Percentiles rank a stretch among this genome's conserved stretches.
phyloP scores from a whole-genome alignment of 176 grass and related monocot species.

The Poa pratensis region DNA sequence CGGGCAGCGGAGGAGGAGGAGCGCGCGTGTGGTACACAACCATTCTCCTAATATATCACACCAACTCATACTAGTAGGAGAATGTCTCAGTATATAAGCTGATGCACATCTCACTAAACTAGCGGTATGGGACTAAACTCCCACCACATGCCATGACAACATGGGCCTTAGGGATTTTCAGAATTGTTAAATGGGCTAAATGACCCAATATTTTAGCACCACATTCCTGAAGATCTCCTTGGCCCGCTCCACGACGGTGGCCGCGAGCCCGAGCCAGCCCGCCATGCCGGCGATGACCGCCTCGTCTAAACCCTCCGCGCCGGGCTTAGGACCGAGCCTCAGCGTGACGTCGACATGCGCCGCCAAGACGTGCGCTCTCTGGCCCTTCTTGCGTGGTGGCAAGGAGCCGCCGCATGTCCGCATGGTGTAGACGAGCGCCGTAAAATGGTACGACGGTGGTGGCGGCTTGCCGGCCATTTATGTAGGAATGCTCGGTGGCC shows the following conservation, averaged over 20 bases:
- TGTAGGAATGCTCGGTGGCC: neutral
- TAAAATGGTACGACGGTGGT: neutral
- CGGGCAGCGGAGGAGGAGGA: too few relatives aligned
- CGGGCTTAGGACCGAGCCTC: neutral
- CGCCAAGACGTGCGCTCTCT: too few relatives aligned
- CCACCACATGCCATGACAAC: too few relatives aligned
- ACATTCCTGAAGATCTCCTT: conserved; percentile 44
- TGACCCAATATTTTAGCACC: too few relatives aligned
- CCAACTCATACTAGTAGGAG: too few relatives aligned
- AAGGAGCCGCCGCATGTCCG: neutral
- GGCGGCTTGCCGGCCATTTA: neutral
- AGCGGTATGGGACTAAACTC: too few relatives aligned
- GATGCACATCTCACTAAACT: too few relatives aligned
- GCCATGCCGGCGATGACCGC: conserved; percentile 43
- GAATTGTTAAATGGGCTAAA: too few relatives aligned
- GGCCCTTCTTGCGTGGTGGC: neutral
- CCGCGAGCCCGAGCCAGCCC: conserved; percentile 37
- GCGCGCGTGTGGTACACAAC: too few relatives aligned
- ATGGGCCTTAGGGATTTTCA: too few relatives aligned
- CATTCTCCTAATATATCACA: too few relatives aligned
- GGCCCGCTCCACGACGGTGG: conserved; percentile 36
- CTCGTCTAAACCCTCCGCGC: neutral
- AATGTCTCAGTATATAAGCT: too few relatives aligned
- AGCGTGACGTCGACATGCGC: neutral
- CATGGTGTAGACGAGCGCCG: neutral